Evolutionary conservation across 805 yeast genomes (phyloP), one percentile per base, ranked within the genome.

Genomic region (Kluyveromyces nonfermentans): DNA sequence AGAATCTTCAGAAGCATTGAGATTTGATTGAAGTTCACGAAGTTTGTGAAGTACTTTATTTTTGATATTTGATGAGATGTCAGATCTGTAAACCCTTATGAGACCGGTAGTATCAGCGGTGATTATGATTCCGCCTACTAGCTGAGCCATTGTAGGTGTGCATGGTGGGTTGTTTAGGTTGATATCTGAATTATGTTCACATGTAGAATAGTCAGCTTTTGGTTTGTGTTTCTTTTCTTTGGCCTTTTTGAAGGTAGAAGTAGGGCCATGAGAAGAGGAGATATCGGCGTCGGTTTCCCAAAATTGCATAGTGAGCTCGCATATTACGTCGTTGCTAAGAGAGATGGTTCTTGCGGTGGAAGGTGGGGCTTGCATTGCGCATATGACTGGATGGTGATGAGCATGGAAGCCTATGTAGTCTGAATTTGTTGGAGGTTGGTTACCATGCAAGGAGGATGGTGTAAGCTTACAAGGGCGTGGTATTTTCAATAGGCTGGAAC

Each of bases 11-110:
- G 17, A 14, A 10, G 7, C 19, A n/a, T 37, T 19, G 16, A 28
- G 22, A 5, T 32, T 35, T 7, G 15, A 7, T 15, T 43, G 33
- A 22, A 41, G 35, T 12, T 47, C 49, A 25, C 51, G 49, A 31
- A 60, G 41, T 40, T 47, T 52, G 15, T 45, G 32, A 9, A 67
- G 49, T 1, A 70, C 52, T 3, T 53, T 46, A 41, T 68, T 69
- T 44, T 81, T 55, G 12, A 69, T 62, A 9, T 56, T 53, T 41
- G 75, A 69, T 0, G 93, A 82, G 43, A 82, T 71, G 59, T 88
- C 97, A 45, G 85, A 82, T 55, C 97, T 70, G 59, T 84, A 85
- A 0, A 88, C 83, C 37, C 93, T 64, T 25, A 88, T 83, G 2
- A 72, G 51, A 0, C 96, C 96, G 18, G 68, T 63, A 44, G 75